Percentiles rank a stretch among this genome's conserved stretches.
Conservation (phyloP, 257 asterid genomes). For the Solanum verrucosum region DNA sequence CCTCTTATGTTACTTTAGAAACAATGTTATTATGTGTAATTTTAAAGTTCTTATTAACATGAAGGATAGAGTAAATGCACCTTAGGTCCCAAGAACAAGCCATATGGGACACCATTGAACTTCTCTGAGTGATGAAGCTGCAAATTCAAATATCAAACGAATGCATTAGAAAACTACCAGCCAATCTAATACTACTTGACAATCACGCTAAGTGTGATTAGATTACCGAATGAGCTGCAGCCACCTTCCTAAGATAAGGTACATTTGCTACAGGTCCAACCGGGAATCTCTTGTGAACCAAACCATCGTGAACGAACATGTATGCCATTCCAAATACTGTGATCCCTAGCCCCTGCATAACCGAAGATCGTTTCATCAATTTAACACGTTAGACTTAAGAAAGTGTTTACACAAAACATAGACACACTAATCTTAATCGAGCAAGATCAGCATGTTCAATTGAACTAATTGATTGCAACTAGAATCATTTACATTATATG, state of each 20-base stretch:
- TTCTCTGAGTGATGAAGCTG: conserved; percentile 97
- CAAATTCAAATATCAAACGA: conserved; percentile 25
- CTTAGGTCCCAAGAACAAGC: conserved; percentile 86
- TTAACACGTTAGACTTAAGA: not conserved
- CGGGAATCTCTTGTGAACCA: conserved; percentile 88
- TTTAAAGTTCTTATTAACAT: not conserved
- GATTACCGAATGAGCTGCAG: conserved; percentile 88
- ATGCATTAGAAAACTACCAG: not conserved
- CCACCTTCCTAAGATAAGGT: conserved; percentile 78
- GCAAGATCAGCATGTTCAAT: not conserved
- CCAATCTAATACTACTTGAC: not conserved
- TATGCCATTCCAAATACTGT: conserved; percentile 96
- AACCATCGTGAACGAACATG: conserved; percentile 99
- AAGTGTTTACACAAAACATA: not conserved
- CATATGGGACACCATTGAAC: conserved; percentile 90
- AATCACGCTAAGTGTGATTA: not conserved
- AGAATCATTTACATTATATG: not conserved
- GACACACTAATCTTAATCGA: not conserved
- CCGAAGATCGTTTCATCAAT: not conserved
- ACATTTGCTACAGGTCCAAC: conserved; percentile 98
- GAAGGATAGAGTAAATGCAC: conserved; percentile 5
- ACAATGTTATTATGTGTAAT: not conserved
- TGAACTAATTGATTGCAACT: not conserved
- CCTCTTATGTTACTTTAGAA: not conserved
- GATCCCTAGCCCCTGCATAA: conserved; percentile 81